Evolutionary conservation across 345 rosid species (phyloP).

Genomic region (Populus ilicifolia): DNA sequence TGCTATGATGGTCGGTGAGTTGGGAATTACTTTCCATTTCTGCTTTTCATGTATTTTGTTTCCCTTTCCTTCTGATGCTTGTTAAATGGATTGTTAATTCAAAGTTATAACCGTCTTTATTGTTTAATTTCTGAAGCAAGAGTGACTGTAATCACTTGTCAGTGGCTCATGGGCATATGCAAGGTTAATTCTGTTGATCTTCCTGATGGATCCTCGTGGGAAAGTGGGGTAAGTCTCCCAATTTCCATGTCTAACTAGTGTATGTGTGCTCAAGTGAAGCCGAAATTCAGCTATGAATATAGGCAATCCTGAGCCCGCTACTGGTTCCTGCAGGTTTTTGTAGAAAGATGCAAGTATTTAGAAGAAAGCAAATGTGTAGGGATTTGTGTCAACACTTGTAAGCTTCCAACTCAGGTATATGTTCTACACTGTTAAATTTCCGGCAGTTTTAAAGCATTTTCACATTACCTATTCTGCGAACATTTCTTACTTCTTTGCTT

Average conservation of each 20-base stretch:
- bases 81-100: not conserved
- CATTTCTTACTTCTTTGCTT: not conserved
- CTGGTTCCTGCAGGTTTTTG: conserved; percentile 53
- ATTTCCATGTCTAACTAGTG: not conserved
- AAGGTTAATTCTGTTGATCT: conserved; percentile 69
- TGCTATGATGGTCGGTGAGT: conserved; percentile 89
- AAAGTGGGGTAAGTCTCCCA: conserved; percentile 57
- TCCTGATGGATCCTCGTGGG: conserved; percentile 65
- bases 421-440: not conserved
- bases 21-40: not conserved
- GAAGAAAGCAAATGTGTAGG: conserved; percentile 96
- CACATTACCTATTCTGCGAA: not conserved
- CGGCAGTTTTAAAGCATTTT: not conserved
- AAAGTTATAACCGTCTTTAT: not conserved
- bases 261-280: too few species aligned
- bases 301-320: too few species aligned
- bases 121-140: conserved; percentile 48
- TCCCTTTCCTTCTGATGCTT: too few species aligned
- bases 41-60: not conserved
- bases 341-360: conserved; percentile 81
- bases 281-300: too few species aligned
- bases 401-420: conserved; percentile 88
- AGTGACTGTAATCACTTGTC: conserved; percentile 80
- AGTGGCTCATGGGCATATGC: conserved; percentile 90
- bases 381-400: conserved; percentile 79